These are phyloP conservation scores for Saprolegnia diclina DNA, from an alignment of 352 stramenopile species.

Conservation along the genomic window DNA sequence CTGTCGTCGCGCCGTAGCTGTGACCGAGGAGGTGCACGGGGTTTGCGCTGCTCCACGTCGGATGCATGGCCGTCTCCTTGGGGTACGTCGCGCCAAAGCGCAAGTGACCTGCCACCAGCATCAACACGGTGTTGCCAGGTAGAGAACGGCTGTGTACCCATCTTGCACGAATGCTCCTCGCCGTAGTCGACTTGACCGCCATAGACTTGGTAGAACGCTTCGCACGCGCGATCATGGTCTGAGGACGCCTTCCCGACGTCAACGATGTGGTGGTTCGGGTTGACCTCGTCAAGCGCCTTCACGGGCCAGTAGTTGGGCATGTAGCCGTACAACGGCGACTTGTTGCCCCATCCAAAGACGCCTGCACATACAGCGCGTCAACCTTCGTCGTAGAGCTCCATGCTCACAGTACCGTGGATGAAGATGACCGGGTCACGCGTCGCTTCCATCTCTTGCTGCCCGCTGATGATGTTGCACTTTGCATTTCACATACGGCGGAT, in stretches of 20 bases:
- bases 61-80: constrained; percentile 30
- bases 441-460: constrained; percentile 13
- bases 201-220: constrained; percentile 61
- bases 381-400: background rate
- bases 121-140: background rate
- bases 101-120: constrained; percentile 1
- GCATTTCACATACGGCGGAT: background rate
- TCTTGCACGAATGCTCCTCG: constrained; percentile 35
- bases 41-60: constrained; percentile 42
- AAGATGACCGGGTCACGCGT: constrained; percentile 60
- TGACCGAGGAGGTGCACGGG: constrained; percentile 62
- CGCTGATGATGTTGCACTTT: background rate
- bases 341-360: constrained; percentile 44
- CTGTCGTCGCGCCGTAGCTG: constrained; percentile 55
- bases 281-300: constrained; percentile 36
- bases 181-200: constrained; percentile 63
- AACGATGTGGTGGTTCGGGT: constrained; percentile 54
- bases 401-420: constrained; percentile 42
- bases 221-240: constrained; percentile 64
- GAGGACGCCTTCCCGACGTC: constrained; percentile 60
- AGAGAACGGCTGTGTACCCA: background rate
- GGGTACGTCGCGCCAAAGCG: constrained; percentile 10
- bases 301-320: constrained; percentile 63
- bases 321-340: constrained; percentile 43
- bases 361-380: background rate